Conservation (phyloP, 352 stramenopile genomes). For the Phytopythium oedochilum region DNA sequence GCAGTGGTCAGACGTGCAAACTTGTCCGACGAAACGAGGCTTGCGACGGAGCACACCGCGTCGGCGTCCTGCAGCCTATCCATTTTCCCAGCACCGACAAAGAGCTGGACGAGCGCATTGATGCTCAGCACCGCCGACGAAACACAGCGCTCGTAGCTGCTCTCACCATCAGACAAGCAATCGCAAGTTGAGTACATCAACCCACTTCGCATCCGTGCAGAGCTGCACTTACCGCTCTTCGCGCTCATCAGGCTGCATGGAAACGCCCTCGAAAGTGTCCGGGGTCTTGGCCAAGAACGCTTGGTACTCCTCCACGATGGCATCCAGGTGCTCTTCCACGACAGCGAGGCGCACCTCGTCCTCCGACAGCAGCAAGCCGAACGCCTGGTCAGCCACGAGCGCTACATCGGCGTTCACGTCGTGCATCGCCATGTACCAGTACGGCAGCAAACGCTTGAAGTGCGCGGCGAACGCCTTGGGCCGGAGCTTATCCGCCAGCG, state of each 20-base stretch:
- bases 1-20: slow-evolving; percentile 50
- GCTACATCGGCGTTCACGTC: slow-evolving; percentile 61
- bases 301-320: slow-evolving; percentile 60
- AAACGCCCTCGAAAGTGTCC: slow-evolving; percentile 56
- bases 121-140: slow-evolving; percentile 57
- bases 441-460: slow-evolving; percentile 64
- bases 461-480: slow-evolving; percentile 69
- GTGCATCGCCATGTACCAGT: slow-evolving; percentile 81
- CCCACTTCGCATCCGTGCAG: not conserved
- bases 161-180: not conserved
- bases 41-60: slow-evolving; percentile 31
- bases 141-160: slow-evolving; percentile 51
- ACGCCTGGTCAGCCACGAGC: slow-evolving; percentile 35
- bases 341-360: slow-evolving; percentile 21
- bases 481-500: slow-evolving; percentile 52
- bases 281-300: slow-evolving; percentile 56
- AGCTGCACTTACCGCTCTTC: slow-evolving; percentile 47
- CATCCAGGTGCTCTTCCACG: slow-evolving; percentile 31
- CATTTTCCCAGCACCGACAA: slow-evolving; percentile 27
- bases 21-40: slow-evolving; percentile 52
- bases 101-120: slow-evolving; percentile 48
- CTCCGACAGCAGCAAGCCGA: slow-evolving; percentile 48
- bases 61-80: slow-evolving; percentile 36
- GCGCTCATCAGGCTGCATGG: slow-evolving; percentile 54
- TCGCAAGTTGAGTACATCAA: not conserved